Evolutionary conservation across 2,329 filamentous ascomycete species (phyloP).

Genomic region (Exophiala viscosa): DNA sequence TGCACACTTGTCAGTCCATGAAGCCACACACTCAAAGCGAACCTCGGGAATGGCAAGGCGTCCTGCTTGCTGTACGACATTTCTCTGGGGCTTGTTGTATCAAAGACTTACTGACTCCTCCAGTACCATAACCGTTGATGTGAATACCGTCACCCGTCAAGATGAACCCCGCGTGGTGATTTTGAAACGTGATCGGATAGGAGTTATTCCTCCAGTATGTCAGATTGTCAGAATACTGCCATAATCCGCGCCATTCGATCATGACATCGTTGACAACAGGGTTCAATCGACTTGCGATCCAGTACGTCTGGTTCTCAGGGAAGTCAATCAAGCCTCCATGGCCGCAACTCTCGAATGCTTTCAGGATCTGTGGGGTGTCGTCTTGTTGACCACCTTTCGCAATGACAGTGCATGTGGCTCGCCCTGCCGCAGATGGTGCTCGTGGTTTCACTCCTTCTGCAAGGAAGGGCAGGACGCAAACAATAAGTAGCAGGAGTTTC

Average conservation of each 20-base stretch:
- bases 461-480: not conserved
- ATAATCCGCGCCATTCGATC: slow-evolving; percentile 53
- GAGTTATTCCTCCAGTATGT: slow-evolving; percentile 54
- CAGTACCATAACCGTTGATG: slow-evolving; percentile 51
- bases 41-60: no score
- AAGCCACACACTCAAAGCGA: no score
- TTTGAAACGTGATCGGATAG: slow-evolving; percentile 54
- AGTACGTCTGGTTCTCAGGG: slow-evolving; percentile 49
- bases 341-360: slow-evolving; percentile 25
- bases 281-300: slow-evolving; percentile 50
- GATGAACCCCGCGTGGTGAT: slow-evolving; percentile 53
- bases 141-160: slow-evolving; percentile 49
- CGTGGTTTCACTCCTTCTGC: not conserved
- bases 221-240: slow-evolving; percentile 52
- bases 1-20: no score
- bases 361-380: not conserved
- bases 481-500: not conserved
- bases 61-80: no score
- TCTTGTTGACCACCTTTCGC: not conserved
- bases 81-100: no score
- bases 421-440: not conserved
- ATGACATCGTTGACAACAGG: slow-evolving; percentile 48
- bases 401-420: not conserved
- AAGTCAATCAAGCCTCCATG: slow-evolving; percentile 48
- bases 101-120: slow-evolving; percentile 41